These are phyloP conservation scores for Neonectria sp. DNA, from an alignment of 2,329 filamentous ascomycete genomes.

Conservation along the genomic window DNA sequence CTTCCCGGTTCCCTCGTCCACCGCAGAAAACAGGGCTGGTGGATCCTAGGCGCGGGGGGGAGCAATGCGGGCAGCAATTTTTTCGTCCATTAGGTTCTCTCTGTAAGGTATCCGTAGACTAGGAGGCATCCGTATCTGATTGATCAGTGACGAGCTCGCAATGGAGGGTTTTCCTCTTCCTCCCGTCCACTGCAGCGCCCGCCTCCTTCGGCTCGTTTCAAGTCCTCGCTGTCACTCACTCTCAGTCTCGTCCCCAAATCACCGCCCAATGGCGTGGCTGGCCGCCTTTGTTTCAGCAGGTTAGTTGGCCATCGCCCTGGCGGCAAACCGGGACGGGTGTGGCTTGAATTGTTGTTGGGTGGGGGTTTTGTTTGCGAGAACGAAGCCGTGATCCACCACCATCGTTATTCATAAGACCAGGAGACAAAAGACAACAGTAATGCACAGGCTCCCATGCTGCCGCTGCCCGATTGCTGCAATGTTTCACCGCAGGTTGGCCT, in stretches of 20 bases:
- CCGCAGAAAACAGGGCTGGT: neutral
- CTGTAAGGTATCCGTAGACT: neutral
- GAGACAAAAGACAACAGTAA: neutral
- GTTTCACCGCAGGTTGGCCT: constrained; percentile 29
- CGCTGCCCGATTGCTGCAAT: constrained; percentile 24
- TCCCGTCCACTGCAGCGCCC: neutral
- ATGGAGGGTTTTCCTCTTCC: neutral
- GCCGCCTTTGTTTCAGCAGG: constrained; percentile 8
- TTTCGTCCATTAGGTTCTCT: neutral
- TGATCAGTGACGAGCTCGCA: too few species aligned
- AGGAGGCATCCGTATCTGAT: too few species aligned
- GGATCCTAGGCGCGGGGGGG: neutral
- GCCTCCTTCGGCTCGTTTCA: constrained; percentile 17
- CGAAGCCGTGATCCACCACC: neutral
- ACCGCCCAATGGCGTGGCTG: constrained; percentile 6
- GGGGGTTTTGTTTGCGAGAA: neutral
- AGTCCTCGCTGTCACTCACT: constrained; percentile 1
- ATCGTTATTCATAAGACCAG: neutral
- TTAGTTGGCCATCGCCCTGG: constrained; percentile 15
- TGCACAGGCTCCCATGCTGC: constrained; percentile 1
- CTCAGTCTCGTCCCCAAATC: constrained; percentile 7
- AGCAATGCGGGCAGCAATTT: neutral
- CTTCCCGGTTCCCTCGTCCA: constrained; percentile 4
- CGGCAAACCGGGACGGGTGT: constrained; percentile 1
- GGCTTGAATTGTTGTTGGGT: constrained; percentile 3